Conservation (phyloP, 805 yeast genomes). For the Crinitomyces ghanaensis region DNA sequence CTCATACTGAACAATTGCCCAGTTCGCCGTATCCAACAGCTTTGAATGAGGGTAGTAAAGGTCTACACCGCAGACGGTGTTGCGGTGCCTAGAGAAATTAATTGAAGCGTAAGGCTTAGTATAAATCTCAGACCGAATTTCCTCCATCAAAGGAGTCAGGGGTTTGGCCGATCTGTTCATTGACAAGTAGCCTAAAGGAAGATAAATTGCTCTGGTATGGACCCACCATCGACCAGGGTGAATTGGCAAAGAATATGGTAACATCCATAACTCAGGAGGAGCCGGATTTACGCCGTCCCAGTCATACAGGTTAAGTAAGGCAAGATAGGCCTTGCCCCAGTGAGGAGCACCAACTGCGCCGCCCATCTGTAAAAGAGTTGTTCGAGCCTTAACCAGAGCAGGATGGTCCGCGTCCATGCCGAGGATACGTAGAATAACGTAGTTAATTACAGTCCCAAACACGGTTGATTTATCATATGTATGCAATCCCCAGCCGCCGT, state of each 20-base stretch:
- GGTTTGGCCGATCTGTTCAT: constrained; percentile 44
- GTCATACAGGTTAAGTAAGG: constrained; percentile 65
- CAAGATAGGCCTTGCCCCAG: constrained; percentile 95
- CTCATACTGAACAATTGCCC: constrained; percentile 52
- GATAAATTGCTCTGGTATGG: constrained; percentile 85
- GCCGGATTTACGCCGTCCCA: constrained; percentile 99
- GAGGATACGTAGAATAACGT: constrained; percentile 65
- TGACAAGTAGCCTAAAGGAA: constrained; percentile 75
- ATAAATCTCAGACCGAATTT: constrained; percentile 74
- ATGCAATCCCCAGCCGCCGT: constrained; percentile 99
- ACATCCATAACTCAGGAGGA: constrained; percentile 89
- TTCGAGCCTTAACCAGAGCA: constrained; percentile 65
- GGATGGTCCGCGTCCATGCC: constrained; percentile 70
- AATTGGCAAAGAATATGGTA: constrained; percentile 70
- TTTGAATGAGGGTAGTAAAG: constrained; percentile 85
- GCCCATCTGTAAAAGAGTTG: constrained; percentile 58
- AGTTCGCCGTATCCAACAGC: constrained; percentile 51
- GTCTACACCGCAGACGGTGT: constrained; percentile 84
- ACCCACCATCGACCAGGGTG: constrained; percentile 99
- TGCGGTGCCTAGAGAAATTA: constrained; percentile 59
- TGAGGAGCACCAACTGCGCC: constrained; percentile 90
- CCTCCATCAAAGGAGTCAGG: constrained; percentile 49
- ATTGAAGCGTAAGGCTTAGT: constrained; percentile 50
- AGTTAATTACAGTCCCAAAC: constrained; percentile 86
- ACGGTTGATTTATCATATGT: constrained; percentile 87